Base-by-base conservation (phyloP, 768 basidiomycete species). In the Chalciporus chontae region DNA sequence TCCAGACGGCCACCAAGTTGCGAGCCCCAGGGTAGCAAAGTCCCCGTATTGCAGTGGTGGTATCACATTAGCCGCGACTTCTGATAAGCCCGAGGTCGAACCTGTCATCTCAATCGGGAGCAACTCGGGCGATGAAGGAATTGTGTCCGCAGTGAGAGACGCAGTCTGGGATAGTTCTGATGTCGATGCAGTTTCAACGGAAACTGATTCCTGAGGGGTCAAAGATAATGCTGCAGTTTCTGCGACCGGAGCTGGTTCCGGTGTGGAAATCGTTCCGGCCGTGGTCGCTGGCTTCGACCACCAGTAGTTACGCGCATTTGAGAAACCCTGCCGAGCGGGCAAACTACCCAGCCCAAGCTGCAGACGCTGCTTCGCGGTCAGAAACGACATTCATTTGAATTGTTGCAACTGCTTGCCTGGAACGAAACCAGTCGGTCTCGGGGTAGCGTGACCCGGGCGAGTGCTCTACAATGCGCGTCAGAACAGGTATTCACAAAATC, bases 41-140 rank as follows among this genome's bases (percentile, higher is more conserved):
- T 89, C 87, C 2, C 88, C 88, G 39, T 80, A 82, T 53, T 88
- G 80, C 5, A 89, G 67, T 1, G 84, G 77, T 19, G 77, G 67
- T 23, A 74, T 65, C 31, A 63, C 43, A 32, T 58, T 63, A 40
- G 50, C 38, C 34, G 57, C 55, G 9, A 69, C 49, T 10, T 63
- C 57, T 21, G 68, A 45, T 5, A 61, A 5, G 51, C 51, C 51
- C 37, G 59, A 54, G 6, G 37, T 47, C 19, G 47, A 26, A 26
- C 26, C 26, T 26, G 26, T 26, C 26, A 26, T 17, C 40, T 60
- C 57, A 4, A 24, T 2, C 1, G 58, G 55, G 4, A 51, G 47
- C 5, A 45, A 34, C 4, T 50, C 36, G 26, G 59, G 29, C 8
- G 60, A 40, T 3, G 59, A 6, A 31, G 47, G 27, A 21, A 27